Evolutionary conservation across 495 filamentous ascomycete species (phyloP).

Genomic region (Oidiodendron maius): DNA sequence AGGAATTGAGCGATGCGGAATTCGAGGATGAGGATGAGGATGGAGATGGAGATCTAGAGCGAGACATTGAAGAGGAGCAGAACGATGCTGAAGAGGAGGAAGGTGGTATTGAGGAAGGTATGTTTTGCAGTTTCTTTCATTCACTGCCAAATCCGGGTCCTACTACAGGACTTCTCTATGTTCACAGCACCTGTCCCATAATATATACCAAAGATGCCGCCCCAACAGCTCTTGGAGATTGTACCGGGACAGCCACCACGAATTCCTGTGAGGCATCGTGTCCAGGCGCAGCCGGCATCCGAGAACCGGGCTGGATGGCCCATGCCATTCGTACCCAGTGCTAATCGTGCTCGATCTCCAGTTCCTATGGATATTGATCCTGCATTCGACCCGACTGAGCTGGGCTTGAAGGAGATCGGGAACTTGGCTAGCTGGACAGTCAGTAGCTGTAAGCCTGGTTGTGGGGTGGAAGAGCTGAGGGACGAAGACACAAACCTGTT

Average conservation of each 20-base stretch:
- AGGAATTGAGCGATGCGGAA: constrained; percentile 23
- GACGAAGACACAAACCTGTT: constrained; percentile 72
- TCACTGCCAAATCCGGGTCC: too few relatives aligned
- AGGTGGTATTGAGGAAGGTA: constrained; percentile 28
- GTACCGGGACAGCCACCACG: not conserved
- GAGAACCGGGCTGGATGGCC: not conserved
- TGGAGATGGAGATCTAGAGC: constrained; percentile 19
- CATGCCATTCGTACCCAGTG: too few relatives aligned
- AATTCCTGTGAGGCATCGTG: not conserved
- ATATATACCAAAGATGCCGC: too few relatives aligned
- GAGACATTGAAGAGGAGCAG: constrained; percentile 15
- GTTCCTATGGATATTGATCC: constrained; percentile 26
- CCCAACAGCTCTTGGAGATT: not conserved
- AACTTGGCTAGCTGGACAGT: constrained; percentile 93
- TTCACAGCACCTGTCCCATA: not conserved
- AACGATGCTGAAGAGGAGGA: constrained; percentile 19
- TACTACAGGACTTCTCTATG: not conserved
- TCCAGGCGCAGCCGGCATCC: not conserved
- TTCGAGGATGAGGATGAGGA: constrained; percentile 24
- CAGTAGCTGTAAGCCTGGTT: constrained; percentile 84
- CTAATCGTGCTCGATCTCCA: too few relatives aligned
- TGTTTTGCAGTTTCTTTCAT: too few relatives aligned
- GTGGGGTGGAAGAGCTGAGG: constrained; percentile 78
- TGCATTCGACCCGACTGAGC: constrained; percentile 34
- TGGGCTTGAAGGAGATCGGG: constrained; percentile 81